Evolutionary conservation across 768 basidiomycete species (phyloP), one percentile per base, ranked within the genome.

Genomic region (Tylopilus subfusipes): DNA sequence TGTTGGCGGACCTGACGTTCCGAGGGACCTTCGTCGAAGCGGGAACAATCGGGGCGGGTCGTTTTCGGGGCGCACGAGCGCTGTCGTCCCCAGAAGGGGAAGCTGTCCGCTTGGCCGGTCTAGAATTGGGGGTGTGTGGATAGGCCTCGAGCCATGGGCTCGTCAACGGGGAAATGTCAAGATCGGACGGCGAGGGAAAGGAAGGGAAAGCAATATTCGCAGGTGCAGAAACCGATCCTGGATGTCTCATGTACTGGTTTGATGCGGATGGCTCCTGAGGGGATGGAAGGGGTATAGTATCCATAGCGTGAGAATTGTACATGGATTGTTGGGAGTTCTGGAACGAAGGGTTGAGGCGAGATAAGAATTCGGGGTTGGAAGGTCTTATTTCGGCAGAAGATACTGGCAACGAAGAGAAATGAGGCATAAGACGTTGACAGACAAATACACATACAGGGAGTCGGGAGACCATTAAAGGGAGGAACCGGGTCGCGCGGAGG

Each of bases 121-220:
- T 64, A 18, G 46, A 39, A 34, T 57, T 67, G 12, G 62, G 59
- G 19, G 68, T 59, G 21, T 75, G 73, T 24, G 78, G 76, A 48
- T 80, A 76, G 5, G 88, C 80, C 5, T 83, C 86, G 0, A 92
- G 76, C 87, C 89, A 90, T 2, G 89, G 89, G 59, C 88, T 90
- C 0, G 88, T 88, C 21, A 92, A 73, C 0, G 90, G 89, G 1
- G 88, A 89, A 45, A 92, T 82, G 56, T 92, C 88, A 25, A 87
- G 68, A 52, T 88, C 83, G 21, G 75, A 70, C 0, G 78, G 74
- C 18, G 77, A 77, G 2, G 76, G 71, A 13, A 78, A 58, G 61
- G 76, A n/a, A 69, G 75, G 75, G 63, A 92, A 92, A 4, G 83
- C 89, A 30, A 91, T 75, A 51, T 88, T 80, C 14, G 86, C 87